Percentiles rank a stretch among this genome's conserved stretches.
Evolutionary conservation across 768 basidiomycete genomes (phyloP).

Genomic region (Trametes punicea): DNA sequence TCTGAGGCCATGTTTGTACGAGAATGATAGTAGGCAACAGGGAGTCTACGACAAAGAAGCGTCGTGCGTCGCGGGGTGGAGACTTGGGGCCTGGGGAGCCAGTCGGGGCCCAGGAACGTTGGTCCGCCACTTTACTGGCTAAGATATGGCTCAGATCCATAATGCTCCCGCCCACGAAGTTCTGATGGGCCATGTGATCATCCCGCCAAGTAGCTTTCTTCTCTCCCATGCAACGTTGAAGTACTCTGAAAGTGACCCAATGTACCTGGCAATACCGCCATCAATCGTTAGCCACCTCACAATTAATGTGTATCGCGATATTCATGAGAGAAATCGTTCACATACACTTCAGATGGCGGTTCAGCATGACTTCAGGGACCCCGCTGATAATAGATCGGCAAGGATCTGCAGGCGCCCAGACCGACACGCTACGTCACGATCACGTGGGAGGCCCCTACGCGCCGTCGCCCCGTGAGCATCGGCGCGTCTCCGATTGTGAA

Average conservation of each 20-base stretch:
- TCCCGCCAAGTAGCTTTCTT: neutral
- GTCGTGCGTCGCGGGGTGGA: neutral
- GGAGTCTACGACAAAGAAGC: neutral
- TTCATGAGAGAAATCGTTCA: no score
- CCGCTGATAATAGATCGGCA: no score
- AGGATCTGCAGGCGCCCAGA: neutral
- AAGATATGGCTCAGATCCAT: neutral
- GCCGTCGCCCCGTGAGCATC: neutral
- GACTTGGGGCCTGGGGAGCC: neutral
- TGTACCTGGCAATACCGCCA: no score
- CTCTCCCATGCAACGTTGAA: no score
- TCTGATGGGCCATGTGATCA: constrained; percentile 8
- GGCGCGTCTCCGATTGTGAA: no score
- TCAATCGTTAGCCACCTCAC: no score
- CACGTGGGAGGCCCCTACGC: neutral
- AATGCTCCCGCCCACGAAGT: constrained; percentile 4
- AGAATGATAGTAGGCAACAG: neutral
- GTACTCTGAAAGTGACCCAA: no score
- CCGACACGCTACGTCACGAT: constrained; percentile 2
- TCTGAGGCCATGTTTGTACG: no score
- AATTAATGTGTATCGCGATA: no score
- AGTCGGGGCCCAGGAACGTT: neutral
- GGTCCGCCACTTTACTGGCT: neutral
- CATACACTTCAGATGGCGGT: no score
- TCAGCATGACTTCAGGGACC: no score